Conservation (phyloP, 75 land plant species). For the Selaginella moellendorffii region DNA sequence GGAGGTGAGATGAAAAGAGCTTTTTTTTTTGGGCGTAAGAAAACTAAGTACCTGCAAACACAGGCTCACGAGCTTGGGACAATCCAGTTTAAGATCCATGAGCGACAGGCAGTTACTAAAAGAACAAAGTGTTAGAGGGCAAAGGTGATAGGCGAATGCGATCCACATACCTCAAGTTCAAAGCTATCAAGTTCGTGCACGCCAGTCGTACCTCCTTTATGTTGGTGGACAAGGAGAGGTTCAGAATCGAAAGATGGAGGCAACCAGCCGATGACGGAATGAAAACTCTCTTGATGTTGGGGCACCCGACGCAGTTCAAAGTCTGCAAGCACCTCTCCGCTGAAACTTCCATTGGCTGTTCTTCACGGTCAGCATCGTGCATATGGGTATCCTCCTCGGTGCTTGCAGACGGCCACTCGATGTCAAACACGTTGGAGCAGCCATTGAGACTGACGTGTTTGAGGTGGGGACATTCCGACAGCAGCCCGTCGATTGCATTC, state of each 20-base stretch:
- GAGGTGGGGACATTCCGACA: slow-evolving; percentile 63
- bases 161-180: slow-evolving; percentile 61
- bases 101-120: slow-evolving; percentile 70
- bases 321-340: slow-evolving; percentile 35
- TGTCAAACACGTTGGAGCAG: slow-evolving; percentile 65
- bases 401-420: slow-evolving; percentile 40
- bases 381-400: no score
- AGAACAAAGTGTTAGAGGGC: neutral
- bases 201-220: slow-evolving; percentile 67
- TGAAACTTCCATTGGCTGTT: neutral
- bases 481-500: slow-evolving; percentile 62
- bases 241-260: slow-evolving; percentile 46
- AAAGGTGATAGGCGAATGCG: neutral
- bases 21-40: neutral
- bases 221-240: slow-evolving; percentile 70
- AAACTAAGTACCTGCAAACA: slow-evolving; percentile 60
- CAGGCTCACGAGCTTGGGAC: slow-evolving; percentile 68
- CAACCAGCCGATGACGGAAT: slow-evolving; percentile 48
- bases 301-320: slow-evolving; percentile 90
- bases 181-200: slow-evolving; percentile 46
- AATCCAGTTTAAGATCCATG: slow-evolving; percentile 58
- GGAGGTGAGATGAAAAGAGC: neutral
- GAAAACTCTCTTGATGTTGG: slow-evolving; percentile 59
- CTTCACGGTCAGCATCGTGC: neutral
- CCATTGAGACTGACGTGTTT: slow-evolving; percentile 77